These are phyloP conservation scores for Fusarium abutilonis DNA, from an alignment of 2,329 filamentous ascomycete species.

Conservation along the genomic window DNA sequence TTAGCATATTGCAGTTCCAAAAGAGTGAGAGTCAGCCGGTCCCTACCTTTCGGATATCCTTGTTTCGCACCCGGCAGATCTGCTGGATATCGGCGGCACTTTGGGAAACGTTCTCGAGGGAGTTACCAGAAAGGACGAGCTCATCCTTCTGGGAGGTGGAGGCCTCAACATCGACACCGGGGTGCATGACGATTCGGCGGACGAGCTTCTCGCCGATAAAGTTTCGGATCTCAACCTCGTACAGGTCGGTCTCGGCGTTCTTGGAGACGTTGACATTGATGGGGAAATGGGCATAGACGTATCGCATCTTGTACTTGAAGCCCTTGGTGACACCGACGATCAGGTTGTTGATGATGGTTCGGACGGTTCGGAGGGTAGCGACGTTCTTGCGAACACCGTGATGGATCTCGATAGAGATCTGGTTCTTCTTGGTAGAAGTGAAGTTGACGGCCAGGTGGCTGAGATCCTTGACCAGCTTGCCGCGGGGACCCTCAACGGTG, in stretches of 20 bases:
- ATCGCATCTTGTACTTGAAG: slow-evolving; percentile 99
- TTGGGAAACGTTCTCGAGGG: slow-evolving; percentile 96
- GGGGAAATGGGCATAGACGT: slow-evolving; percentile 99
- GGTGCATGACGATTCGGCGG: slow-evolving; percentile 86
- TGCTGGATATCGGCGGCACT: slow-evolving; percentile 99
- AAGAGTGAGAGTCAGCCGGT: not conserved
- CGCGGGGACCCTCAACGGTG: slow-evolving; percentile 96
- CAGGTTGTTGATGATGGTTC: slow-evolving; percentile 98
- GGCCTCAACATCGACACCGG: slow-evolving; percentile 88
- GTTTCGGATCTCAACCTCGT: slow-evolving; percentile 98
- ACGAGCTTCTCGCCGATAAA: slow-evolving; percentile 99
- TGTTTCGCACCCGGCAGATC: slow-evolving; percentile 99
- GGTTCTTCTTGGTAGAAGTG: slow-evolving; percentile 82
- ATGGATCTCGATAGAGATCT: slow-evolving; percentile 98
- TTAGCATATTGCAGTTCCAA: slow-evolving; percentile 31
- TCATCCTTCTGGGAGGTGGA: slow-evolving; percentile 98
- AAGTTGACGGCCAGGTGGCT: slow-evolving; percentile 97
- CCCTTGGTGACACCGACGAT: slow-evolving; percentile 98
- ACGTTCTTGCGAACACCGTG: slow-evolving; percentile 98
- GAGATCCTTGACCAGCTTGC: slow-evolving; percentile 97
- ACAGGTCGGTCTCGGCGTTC: slow-evolving; percentile 88
- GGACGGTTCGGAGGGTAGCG: slow-evolving; percentile 96
- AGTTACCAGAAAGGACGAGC: slow-evolving; percentile 92
- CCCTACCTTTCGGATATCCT: slow-evolving; percentile 99
- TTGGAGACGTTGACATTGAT: slow-evolving; percentile 99